Evolutionary conservation across 2,329 filamentous ascomycete species (phyloP), one percentile per base, ranked within the genome.

Genomic region (Phoma sp.): DNA sequence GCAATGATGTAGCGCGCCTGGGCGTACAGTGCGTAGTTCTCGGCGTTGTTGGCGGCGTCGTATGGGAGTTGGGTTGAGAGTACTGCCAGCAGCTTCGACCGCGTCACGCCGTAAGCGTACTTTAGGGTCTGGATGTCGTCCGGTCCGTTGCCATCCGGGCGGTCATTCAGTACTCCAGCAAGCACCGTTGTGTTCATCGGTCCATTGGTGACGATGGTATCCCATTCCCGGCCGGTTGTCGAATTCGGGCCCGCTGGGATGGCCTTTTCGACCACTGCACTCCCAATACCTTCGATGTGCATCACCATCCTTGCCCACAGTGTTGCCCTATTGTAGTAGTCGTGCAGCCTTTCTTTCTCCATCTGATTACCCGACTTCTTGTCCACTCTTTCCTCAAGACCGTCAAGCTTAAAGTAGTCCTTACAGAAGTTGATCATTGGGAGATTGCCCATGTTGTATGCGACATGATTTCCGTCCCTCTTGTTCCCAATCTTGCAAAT

Each of bases 371-470:
- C 52, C 2, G 67, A 56, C 31, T 63, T 67, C 22, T 61, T 63
- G 6, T 70, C 61, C 8, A 74, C 64, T 15, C 49, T 60, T 13
- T 61, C 58, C 2, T 69, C 60, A 21, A 74, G 56, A 4, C 45
- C 52, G 31, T 68, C 64, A 56, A 73, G 37, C 9, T 55, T 48
- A 44, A 74, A 74, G 49, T 72, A 73, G 38, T 60, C 58, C 3
- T 58, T 44, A 48, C 72, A 74, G 45, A 74, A 74, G 39, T 71
- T 71, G 29, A 74, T 61, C 35, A 73, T 69, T 4, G 71, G 68
- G n/a, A 71, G 66, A 36, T 74, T 73, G 8, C 69, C 71, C 32
- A 74, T 69, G 52, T 73, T 73, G 55, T 74, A 74, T 21, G 69
- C 68, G 2, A 61, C 54, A 46, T 73, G 71, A 24, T 62, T 62